Conservation (phyloP, 257 asterid genomes). For the Hygrophila difformis region DNA sequence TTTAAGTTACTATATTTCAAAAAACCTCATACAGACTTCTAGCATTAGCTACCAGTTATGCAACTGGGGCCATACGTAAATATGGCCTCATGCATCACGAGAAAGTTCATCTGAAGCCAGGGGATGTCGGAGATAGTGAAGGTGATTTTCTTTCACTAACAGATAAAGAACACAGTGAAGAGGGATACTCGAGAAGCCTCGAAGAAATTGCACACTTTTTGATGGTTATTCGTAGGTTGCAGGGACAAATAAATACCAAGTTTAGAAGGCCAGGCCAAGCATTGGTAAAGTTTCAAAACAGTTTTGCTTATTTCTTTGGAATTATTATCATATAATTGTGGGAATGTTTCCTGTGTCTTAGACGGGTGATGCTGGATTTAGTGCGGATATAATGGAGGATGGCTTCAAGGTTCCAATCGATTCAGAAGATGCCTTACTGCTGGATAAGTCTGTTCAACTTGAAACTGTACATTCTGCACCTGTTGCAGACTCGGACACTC, state of each 20-base stretch:
- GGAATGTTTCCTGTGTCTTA: constrained; percentile 21
- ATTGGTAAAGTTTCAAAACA: constrained; percentile 38
- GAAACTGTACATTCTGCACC: constrained; percentile 31
- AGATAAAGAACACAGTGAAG: constrained; percentile 31
- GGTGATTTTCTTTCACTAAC: constrained; percentile 24
- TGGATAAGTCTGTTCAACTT: constrained; percentile 33
- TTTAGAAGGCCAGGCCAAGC: constrained; percentile 58
- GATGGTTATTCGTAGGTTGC: constrained; percentile 69
- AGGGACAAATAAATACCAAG: constrained; percentile 55
- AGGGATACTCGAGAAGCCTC: constrained; percentile 42
- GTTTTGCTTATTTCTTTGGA: constrained; percentile 18
- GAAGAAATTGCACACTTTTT: constrained; percentile 65
- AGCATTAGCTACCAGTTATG: constrained; percentile 68
- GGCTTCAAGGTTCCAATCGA: constrained; percentile 36
- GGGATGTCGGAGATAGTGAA: constrained; percentile 31
- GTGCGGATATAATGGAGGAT: constrained; percentile 41
- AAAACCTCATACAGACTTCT: constrained; percentile 76
- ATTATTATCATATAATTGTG: constrained; percentile 9
- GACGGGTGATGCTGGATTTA: constrained; percentile 43
- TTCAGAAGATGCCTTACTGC: constrained; percentile 33
- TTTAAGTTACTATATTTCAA: constrained; percentile 12
- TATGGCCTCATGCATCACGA: constrained; percentile 64
- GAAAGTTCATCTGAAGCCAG: constrained; percentile 34
- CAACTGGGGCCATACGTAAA: constrained; percentile 59
- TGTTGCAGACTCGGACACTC: constrained; percentile 41